Base-by-base conservation (phyloP, 108 stramenopile species). In the Nannochloropsis salina region DNA sequence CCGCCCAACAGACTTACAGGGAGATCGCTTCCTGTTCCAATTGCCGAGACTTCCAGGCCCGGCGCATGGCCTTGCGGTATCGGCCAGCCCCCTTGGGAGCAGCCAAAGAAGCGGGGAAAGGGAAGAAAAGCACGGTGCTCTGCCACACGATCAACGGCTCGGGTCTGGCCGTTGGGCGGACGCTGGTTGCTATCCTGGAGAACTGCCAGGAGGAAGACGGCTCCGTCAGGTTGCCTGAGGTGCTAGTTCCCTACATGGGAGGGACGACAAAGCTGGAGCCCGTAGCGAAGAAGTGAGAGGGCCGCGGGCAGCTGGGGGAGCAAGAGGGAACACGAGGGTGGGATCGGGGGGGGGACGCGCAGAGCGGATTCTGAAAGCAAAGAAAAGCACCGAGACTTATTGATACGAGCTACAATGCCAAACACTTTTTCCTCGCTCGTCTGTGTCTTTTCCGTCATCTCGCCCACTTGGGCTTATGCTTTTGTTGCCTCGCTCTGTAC, bases 101-200 rank as follows among this genome's bases (percentile, higher is more conserved):
- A 83, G 61, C 61, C 3, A 47, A 10, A 81, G 42, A 18, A 43
- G 82, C 11, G 82, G 41, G 82, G 15, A 43, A 43, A 43, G 82
- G 82, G 82, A 43, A 43, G 82, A 42, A 18, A 9, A 84, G 51
- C 4, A 79, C 45, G 80, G 84, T 84, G 41, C 31, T 74, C 80
- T 88, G 88, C 84, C 96, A 98, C 89, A 98, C 99, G 3, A 95
- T 99, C 85, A 99, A 99, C 91, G 99, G 97, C 44, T 96, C 96
- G 84, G 98, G 98, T 81, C 85, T 98, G 80, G 99, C 99, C 9
- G 96, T 99, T 3, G 97, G 97, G 20, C 92, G 99, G 83, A 95
- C 97, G 47, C 90, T 99, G 43, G 95, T 98, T 42, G 97, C 99
- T 9, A 91, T 99, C 15, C 92, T 99, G 88, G 99, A 99, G 92